Percentiles rank a stretch among this genome's conserved stretches.
Conservation (phyloP, 768 basidiomycete species). For the Scleroderma citrinum region DNA sequence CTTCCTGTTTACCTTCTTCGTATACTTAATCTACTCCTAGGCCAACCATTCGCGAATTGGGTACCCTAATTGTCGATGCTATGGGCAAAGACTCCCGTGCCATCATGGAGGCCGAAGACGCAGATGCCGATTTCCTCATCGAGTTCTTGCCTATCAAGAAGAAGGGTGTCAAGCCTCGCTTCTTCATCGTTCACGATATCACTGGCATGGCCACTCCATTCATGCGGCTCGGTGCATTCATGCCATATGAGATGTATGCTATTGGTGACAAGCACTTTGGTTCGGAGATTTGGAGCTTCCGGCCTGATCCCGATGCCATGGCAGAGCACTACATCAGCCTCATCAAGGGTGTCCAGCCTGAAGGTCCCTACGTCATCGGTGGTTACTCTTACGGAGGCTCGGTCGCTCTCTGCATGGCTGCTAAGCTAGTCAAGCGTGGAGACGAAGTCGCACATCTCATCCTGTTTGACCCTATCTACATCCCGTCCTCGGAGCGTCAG, state of each 20-base stretch:
- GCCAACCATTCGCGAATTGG: constrained; percentile 22
- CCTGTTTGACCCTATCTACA: constrained; percentile 27
- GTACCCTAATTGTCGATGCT: constrained; percentile 20
- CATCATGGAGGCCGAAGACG: constrained; percentile 26
- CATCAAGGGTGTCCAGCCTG: constrained; percentile 18
- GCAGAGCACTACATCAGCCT: constrained; percentile 28
- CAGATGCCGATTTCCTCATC: constrained; percentile 24
- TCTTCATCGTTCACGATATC: constrained; percentile 28
- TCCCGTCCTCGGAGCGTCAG: constrained; percentile 21
- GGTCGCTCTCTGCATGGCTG: constrained; percentile 24
- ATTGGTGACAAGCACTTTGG: constrained; percentile 29
- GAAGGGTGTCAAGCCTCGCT: constrained; percentile 22
- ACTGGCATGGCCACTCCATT: constrained; percentile 28
- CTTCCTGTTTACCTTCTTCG: neutral
- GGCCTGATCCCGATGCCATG: constrained; percentile 24
- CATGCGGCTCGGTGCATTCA: constrained; percentile 28
- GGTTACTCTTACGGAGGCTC: constrained; percentile 27
- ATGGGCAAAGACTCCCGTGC: constrained; percentile 25
- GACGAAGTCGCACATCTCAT: constrained; percentile 24
- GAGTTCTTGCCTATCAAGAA: constrained; percentile 28
- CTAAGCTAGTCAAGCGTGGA: constrained; percentile 14
- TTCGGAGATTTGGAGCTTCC: constrained; percentile 23
- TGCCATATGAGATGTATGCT: constrained; percentile 29
- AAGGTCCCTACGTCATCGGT: constrained; percentile 21
- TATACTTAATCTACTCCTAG: constrained; percentile 6